These are phyloP conservation scores for Cercospora sojina DNA, from an alignment of 2,329 filamentous ascomycete genomes.

Conservation along the genomic window DNA sequence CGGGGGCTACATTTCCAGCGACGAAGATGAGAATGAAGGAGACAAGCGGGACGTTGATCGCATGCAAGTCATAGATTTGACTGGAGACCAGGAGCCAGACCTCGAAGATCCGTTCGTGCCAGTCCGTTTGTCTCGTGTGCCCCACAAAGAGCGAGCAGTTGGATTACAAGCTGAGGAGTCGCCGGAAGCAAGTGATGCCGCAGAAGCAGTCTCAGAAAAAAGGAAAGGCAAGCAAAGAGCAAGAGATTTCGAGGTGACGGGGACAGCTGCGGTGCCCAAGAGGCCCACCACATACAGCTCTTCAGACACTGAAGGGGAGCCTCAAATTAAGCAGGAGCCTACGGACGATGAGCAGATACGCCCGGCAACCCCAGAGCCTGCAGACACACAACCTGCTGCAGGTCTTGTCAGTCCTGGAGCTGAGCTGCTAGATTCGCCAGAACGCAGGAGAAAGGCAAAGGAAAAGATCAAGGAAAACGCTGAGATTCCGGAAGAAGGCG, in stretches of 20 bases:
- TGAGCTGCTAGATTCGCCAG: conserved; percentile 38
- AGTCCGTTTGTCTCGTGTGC: conserved; percentile 56
- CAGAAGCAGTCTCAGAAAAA: conserved; percentile 24
- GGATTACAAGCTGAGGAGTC: conserved; percentile 45
- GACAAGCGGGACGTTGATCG: conserved; percentile 56
- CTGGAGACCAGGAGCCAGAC: conserved; percentile 43
- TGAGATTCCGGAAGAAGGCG: conserved; percentile 12
- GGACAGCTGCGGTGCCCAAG: conserved; percentile 46
- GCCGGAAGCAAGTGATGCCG: conserved; percentile 26
- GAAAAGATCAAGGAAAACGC: conserved; percentile 25
- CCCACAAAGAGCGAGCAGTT: conserved; percentile 55
- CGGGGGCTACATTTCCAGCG: conserved; percentile 48
- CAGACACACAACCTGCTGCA: conserved; percentile 12
- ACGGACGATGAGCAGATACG: conserved; percentile 43
- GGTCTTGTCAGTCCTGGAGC: conserved; percentile 32
- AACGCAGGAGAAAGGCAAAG: conserved; percentile 36
- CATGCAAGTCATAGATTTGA: conserved; percentile 57
- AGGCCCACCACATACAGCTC: conserved; percentile 39
- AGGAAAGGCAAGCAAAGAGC: conserved; percentile 42
- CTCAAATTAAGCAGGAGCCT: conserved; percentile 55
- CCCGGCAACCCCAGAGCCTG: conserved; percentile 26
- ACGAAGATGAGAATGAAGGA: conserved; percentile 50
- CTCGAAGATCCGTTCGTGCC: conserved; percentile 46
- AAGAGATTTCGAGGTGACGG: conserved; percentile 46
- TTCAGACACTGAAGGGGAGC: conserved; percentile 38